Percentiles rank a stretch among this genome's conserved stretches.
These are phyloP conservation scores for Suillus clintonianus DNA, from an alignment of 768 basidiomycete genomes.

Conservation along the genomic window DNA sequence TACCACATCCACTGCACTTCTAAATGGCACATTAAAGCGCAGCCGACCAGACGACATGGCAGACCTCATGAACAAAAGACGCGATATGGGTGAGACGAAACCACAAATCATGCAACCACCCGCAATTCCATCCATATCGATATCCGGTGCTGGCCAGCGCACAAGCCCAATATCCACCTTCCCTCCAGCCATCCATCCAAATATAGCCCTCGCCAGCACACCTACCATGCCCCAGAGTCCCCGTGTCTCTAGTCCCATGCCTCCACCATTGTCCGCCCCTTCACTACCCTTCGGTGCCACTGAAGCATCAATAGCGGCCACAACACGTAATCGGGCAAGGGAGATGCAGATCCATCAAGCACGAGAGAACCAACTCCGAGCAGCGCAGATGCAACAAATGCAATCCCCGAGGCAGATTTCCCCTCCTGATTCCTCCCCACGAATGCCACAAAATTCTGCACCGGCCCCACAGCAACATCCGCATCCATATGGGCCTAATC, in stretches of 20 bases:
- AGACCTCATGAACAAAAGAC: slow-evolving; percentile 58
- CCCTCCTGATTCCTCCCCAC: slow-evolving; percentile 33
- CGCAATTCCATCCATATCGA: slow-evolving; percentile 31
- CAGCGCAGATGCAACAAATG: slow-evolving; percentile 33
- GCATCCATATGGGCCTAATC: slow-evolving; percentile 28
- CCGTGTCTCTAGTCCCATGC: slow-evolving; percentile 35
- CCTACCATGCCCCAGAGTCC: slow-evolving; percentile 30
- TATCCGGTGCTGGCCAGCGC: slow-evolving; percentile 14
- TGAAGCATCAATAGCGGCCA: slow-evolving; percentile 38
- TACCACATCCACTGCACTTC: slow-evolving; percentile 15
- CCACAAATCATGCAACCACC: slow-evolving; percentile 46
- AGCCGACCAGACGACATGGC: slow-evolving; percentile 55
- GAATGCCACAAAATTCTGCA: slow-evolving; percentile 19
- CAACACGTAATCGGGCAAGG: slow-evolving; percentile 32
- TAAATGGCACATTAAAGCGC: slow-evolving; percentile 53
- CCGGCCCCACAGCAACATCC: slow-evolving; percentile 18
- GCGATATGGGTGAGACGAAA: slow-evolving; percentile 69
- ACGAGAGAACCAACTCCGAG: slow-evolving; percentile 34
- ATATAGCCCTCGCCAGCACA: slow-evolving; percentile 13
- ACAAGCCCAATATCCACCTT: slow-evolving; percentile 23
- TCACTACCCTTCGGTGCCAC: slow-evolving; percentile 32
- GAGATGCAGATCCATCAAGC: slow-evolving; percentile 39
- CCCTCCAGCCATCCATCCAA: slow-evolving; percentile 19
- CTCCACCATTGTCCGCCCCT: slow-evolving; percentile 27
- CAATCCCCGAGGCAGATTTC: slow-evolving; percentile 43